Evolutionary conservation across 2,329 filamentous ascomycete genomes (phyloP).

Genomic region (Ophiocordyceps robertsii): DNA sequence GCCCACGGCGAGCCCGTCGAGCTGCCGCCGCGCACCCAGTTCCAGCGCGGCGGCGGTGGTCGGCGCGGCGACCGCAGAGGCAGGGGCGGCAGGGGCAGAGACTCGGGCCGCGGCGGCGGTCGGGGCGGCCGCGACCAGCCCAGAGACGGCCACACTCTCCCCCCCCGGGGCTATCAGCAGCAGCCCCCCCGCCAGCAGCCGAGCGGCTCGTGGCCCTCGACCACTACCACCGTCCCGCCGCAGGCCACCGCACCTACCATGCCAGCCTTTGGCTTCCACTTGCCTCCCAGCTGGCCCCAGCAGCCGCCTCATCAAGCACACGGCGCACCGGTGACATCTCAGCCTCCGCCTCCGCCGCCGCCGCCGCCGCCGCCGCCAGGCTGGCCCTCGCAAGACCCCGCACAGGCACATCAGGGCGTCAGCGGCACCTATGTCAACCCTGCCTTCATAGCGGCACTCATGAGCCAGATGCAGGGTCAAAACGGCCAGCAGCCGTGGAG

Average conservation of each 20-base stretch:
- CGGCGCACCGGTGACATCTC: slow-evolving; percentile 13
- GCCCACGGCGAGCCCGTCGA: slow-evolving; percentile 24
- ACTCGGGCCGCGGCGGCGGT: slow-evolving; percentile 23
- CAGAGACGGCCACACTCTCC: slow-evolving; percentile 28
- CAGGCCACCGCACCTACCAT: slow-evolving; percentile 10
- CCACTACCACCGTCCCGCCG: not conserved
- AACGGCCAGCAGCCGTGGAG: slow-evolving; percentile 16
- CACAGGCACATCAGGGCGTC: slow-evolving; percentile 18
- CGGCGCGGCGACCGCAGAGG: slow-evolving; percentile 33
- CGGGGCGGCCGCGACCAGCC: slow-evolving; percentile 17
- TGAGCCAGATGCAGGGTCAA: slow-evolving; percentile 28
- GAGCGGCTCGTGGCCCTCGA: slow-evolving; percentile 6
- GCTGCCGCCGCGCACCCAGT: slow-evolving; percentile 15
- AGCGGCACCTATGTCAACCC: slow-evolving; percentile 40
- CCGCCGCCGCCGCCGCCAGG: slow-evolving; percentile 29
- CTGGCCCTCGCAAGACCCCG: slow-evolving; percentile 14
- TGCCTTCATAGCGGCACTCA: slow-evolving; percentile 37
- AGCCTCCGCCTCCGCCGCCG: slow-evolving; percentile 22
- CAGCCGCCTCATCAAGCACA: slow-evolving; percentile 10
- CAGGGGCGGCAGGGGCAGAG: slow-evolving; percentile 26
- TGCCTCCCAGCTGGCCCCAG: slow-evolving; percentile 26
- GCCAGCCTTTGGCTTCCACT: slow-evolving; percentile 28
- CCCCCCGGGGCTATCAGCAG: slow-evolving; percentile 17
- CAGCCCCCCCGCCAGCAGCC: slow-evolving; percentile 7
- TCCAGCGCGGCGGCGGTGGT: slow-evolving; percentile 27